These are phyloP conservation scores for Tetrapisispora taiwanensis DNA, from an alignment of 805 yeast genomes.

Conservation along the genomic window DNA sequence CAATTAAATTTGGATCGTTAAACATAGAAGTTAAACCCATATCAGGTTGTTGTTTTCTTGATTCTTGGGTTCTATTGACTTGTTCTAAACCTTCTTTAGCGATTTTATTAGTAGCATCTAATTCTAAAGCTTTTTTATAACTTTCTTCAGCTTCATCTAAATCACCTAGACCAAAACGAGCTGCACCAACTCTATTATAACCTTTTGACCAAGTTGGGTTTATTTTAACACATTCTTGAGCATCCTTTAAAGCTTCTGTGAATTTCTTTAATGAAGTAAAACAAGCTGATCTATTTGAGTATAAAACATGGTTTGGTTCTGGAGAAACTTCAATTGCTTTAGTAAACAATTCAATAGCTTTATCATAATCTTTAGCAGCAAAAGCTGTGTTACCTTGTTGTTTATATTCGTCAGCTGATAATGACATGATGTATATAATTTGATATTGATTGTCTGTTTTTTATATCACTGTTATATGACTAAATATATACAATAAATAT, in stretches of 20 bases:
- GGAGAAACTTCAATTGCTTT: constrained; percentile 80
- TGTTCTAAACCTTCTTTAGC: constrained; percentile 74
- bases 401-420: constrained; percentile 63
- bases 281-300: constrained; percentile 88
- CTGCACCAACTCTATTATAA: constrained; percentile 87
- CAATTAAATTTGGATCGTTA: constrained; percentile 67
- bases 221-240: constrained; percentile 69
- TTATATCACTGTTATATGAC: no score
- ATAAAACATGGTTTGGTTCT: constrained; percentile 82
- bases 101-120: constrained; percentile 75
- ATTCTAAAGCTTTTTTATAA: constrained; percentile 68
- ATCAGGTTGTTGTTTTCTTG: constrained; percentile 48
- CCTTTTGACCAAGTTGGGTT: constrained; percentile 93
- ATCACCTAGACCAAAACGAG: constrained; percentile 76
- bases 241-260: constrained; percentile 70
- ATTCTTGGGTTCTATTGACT: constrained; percentile 50
- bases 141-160: constrained; percentile 62
- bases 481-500: no score
- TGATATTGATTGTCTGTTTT: neutral
- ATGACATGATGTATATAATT: constrained; percentile 5
- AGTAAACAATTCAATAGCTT: constrained; percentile 73
- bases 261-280: constrained; percentile 73
- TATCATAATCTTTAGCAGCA: constrained; percentile 70
- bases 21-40: constrained; percentile 71
- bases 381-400: constrained; percentile 92